Percentiles rank a stretch among this genome's conserved stretches.
phyloP scores from a whole-genome alignment of 2,329 filamentous ascomycete genomes.

The Aspergillus niger region DNA sequence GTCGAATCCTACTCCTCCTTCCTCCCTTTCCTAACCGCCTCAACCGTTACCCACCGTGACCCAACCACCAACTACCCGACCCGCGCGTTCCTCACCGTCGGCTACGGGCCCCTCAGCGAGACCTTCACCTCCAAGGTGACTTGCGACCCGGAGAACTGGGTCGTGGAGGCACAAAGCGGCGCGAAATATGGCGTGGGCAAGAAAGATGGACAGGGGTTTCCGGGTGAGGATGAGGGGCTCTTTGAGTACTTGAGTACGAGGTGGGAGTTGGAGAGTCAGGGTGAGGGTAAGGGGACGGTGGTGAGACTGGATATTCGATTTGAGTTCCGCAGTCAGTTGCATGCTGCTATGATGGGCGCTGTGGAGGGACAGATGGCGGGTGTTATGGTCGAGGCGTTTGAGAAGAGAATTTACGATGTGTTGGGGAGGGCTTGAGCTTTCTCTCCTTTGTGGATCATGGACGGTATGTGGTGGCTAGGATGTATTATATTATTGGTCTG shows the following conservation, averaged over 20 bases:
- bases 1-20: slow-evolving; percentile 81
- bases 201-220: slow-evolving; percentile 52
- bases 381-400: slow-evolving; percentile 92
- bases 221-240: slow-evolving; percentile 50
- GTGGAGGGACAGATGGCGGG: slow-evolving; percentile 82
- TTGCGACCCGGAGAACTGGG: slow-evolving; percentile 67
- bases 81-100: slow-evolving; percentile 76
- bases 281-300: slow-evolving; percentile 59
- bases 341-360: slow-evolving; percentile 76
- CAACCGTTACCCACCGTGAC: slow-evolving; percentile 75
- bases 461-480: not conserved
- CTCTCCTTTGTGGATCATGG: not conserved
- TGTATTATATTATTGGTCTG: not conserved
- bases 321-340: slow-evolving; percentile 85
- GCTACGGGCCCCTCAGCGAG: slow-evolving; percentile 82
- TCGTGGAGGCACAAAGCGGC: slow-evolving; percentile 70
- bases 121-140: slow-evolving; percentile 77
- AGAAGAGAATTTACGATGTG: slow-evolving; percentile 70
- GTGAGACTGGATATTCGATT: slow-evolving; percentile 78
- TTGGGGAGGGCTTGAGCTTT: slow-evolving; percentile 31
- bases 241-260: slow-evolving; percentile 49
- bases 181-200: slow-evolving; percentile 52
- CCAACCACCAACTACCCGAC: slow-evolving; percentile 58
- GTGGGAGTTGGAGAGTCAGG: slow-evolving; percentile 41
- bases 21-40: slow-evolving; percentile 85